These are phyloP conservation scores for Avena insularis DNA, from an alignment of 176 grass and related monocot species.

Conservation along the genomic window DNA sequence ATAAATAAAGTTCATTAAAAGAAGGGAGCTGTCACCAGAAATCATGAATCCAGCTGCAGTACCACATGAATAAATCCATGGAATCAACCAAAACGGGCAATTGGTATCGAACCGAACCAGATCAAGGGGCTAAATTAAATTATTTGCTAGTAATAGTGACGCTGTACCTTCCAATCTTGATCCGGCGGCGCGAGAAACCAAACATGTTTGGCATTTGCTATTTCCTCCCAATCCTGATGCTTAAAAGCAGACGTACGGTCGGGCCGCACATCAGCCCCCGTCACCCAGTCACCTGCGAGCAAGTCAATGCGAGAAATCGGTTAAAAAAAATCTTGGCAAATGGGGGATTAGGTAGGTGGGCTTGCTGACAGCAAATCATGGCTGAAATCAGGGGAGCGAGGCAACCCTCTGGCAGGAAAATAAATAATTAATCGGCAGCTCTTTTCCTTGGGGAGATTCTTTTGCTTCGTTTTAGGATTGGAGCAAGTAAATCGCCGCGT, in stretches of 20 bases:
- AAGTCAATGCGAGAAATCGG: constrained; percentile 21
- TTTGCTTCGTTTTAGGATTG: not conserved
- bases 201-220: constrained; percentile 77
- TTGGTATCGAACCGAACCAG: not conserved
- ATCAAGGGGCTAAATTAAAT: constrained; percentile 13
- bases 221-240: not conserved
- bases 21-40: not conserved
- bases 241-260: not conserved
- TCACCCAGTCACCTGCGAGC: constrained; percentile 16
- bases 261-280: constrained; percentile 17
- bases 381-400: constrained; percentile 34
- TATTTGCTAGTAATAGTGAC: constrained; percentile 2
- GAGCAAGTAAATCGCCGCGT: not conserved
- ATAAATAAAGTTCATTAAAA: not conserved
- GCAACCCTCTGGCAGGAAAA: too few relatives aligned
- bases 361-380: constrained; percentile 39
- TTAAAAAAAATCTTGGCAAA: not conserved
- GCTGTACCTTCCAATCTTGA: constrained; percentile 65
- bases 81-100: constrained; percentile 10
- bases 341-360: not conserved
- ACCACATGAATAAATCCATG: constrained; percentile 17
- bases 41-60: not conserved
- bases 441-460: not conserved
- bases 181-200: constrained; percentile 76
- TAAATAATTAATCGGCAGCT: not conserved